Evolutionary conservation across 2,329 filamentous ascomycete genomes (phyloP).

Genomic region (Blumeriella jaapii): DNA sequence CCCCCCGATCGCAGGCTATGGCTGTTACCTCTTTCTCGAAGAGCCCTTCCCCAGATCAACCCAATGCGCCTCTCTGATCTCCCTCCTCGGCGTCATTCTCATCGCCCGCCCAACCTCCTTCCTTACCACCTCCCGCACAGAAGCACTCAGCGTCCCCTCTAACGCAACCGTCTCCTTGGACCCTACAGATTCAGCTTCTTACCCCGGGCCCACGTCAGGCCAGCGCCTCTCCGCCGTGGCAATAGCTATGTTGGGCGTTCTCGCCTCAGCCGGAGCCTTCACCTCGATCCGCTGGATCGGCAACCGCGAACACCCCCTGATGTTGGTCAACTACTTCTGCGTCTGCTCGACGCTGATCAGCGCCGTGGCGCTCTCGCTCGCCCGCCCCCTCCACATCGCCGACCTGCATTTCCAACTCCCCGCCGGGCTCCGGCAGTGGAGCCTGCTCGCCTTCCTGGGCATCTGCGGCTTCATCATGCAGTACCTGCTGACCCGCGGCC

Average conservation of each 20-base stretch:
- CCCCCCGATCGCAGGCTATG: constrained; percentile 67
- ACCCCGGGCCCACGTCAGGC: constrained; percentile 28
- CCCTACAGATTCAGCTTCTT: constrained; percentile 1
- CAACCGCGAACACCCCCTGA: constrained; percentile 65
- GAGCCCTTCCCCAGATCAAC: constrained; percentile 72
- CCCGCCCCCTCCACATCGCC: constrained; percentile 27
- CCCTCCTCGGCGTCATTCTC: constrained; percentile 67
- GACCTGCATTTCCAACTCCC: constrained; percentile 33
- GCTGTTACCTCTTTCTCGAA: constrained; percentile 61
- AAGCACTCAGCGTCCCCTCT: background rate
- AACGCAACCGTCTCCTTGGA: constrained; percentile 2
- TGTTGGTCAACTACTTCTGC: constrained; percentile 78
- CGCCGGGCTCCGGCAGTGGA: constrained; percentile 39
- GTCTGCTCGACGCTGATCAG: constrained; percentile 59
- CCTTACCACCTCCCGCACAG: constrained; percentile 13
- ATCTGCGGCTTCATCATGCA: constrained; percentile 73
- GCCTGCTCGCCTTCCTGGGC: constrained; percentile 55
- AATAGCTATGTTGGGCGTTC: constrained; percentile 63
- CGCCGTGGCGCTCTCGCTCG: constrained; percentile 43
- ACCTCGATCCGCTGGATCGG: constrained; percentile 75
- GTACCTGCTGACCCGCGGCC: constrained; percentile 68
- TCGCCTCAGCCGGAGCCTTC: constrained; percentile 64
- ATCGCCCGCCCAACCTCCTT: constrained; percentile 53
- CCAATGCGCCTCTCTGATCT: constrained; percentile 63
- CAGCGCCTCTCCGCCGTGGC: constrained; percentile 51